Evolutionary conservation across 768 basidiomycete species (phyloP).

Genomic region (Mycena galericulata): DNA sequence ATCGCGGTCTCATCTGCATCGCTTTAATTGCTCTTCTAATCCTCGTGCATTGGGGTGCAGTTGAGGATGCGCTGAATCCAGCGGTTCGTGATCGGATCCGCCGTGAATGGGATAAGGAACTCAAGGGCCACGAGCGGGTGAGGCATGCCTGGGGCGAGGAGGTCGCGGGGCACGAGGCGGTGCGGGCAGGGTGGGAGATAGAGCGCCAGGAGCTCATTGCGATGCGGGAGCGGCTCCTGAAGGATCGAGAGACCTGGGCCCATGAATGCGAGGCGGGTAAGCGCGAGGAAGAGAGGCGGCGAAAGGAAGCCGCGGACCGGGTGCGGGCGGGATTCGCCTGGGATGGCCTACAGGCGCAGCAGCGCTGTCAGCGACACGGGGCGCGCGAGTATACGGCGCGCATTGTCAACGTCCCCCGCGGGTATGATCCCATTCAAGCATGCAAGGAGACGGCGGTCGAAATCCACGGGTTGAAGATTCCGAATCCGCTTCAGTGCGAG

Average conservation of each 20-base stretch:
- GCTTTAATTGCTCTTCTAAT: background rate
- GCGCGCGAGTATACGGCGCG: constrained; percentile 45
- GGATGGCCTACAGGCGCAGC: constrained; percentile 28
- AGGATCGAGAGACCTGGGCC: constrained; percentile 16
- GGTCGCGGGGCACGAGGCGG: background rate
- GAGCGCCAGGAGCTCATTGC: constrained; percentile 9
- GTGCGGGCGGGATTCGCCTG: constrained; percentile 33
- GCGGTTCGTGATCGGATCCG: background rate
- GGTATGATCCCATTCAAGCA: constrained; percentile 26
- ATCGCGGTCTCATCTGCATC: background rate
- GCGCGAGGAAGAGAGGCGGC: constrained; percentile 34
- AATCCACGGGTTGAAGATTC: constrained; percentile 17
- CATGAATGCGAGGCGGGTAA: constrained; percentile 16
- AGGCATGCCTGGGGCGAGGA: background rate
- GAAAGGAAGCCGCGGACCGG: constrained; percentile 38
- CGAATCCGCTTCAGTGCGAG: constrained; percentile 15
- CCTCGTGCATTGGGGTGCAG: background rate
- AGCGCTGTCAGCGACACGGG: constrained; percentile 42
- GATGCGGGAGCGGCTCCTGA: constrained; percentile 18
- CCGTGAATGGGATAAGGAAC: constrained; percentile 4
- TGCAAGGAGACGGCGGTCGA: constrained; percentile 37
- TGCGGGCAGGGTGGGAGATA: constrained; percentile 1
- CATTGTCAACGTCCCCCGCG: constrained; percentile 42
- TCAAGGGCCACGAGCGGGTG: background rate
- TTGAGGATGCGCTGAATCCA: background rate